Evolutionary conservation across 2,329 filamentous ascomycete genomes (phyloP), one percentile per base, ranked within the genome.

Genomic region (Diaporthe sp.): DNA sequence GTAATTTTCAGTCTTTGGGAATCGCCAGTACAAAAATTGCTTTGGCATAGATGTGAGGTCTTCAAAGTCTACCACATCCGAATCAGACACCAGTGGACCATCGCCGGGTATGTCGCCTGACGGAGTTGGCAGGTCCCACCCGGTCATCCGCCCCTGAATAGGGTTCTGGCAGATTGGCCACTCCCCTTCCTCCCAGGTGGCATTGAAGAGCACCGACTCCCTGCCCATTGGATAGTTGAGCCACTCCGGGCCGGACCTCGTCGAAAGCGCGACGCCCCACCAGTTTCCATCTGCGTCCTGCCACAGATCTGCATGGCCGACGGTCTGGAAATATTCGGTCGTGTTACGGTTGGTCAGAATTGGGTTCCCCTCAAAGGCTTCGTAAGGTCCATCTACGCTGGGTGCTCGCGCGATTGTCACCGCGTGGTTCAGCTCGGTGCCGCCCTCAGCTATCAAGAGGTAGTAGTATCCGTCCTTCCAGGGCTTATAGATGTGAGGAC

Each of bases 171-270:
- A 76, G 68, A 85, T 55, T 0, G 89, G 89, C 86, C 88, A 91
- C 5, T 85, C 83, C 0, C 84, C 86, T 7, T 83, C 79, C 0
- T 83, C 76, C 89, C 88, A 92, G 0, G 82, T 86, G 2, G 85
- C 87, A 0, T 87, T 84, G 10, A 83, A 84, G 4, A 90, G 79
- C 0, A 89, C 85, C 0, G 87, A 85, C 78, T 91, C 89, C 13
- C 89, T 82, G 1, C 88, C 89, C 88, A 90, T 89, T 0, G 88
- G 87, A 76, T 86, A 89, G 25, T 81, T 81, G 37, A 78, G 74
- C 76, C 80, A 88, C 19, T 80, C 80, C 0, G 85, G 83, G 0
- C 85, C 86, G 27, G 82, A 83, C 2, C 88, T 82, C 0, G 85
- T 87, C 0, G 85, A 82, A 2, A 91, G 80, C 2, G 84, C 83